Percentiles rank a stretch among this genome's conserved stretches.
Conservation (phyloP, 2,329 filamentous ascomycete genomes). For the Clarireedia paspali region DNA sequence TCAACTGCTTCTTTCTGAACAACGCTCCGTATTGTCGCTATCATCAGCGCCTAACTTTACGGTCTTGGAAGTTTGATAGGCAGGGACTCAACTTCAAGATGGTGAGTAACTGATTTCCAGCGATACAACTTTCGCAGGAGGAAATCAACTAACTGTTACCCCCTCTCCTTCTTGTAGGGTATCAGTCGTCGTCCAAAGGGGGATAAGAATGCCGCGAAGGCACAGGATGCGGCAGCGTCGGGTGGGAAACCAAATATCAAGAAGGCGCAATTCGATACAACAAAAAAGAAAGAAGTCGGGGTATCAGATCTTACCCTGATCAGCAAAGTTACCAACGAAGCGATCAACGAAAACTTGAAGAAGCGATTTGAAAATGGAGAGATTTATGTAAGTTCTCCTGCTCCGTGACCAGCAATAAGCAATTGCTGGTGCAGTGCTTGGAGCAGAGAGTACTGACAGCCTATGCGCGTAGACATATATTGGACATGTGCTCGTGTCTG, state of each 20-base stretch:
- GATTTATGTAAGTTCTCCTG: conserved; percentile 62
- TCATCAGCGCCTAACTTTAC: conserved; percentile 8
- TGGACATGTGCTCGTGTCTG: conserved; percentile 96
- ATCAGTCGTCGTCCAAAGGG: conserved; percentile 30
- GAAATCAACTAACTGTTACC: conserved; percentile 9
- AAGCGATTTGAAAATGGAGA: conserved; percentile 95
- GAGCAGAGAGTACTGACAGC: conserved; percentile 7
- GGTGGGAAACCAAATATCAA: conserved; percentile 58
- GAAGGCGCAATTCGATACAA: conserved; percentile 91
- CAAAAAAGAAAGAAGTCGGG: conserved; percentile 98
- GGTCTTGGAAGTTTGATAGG: neutral
- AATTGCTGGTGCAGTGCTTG: neutral
- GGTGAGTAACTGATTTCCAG: conserved; percentile 17
- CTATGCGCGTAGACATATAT: conserved; percentile 69
- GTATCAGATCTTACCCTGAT: conserved; percentile 96
- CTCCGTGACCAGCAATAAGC: neutral
- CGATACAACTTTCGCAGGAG: neutral
- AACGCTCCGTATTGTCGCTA: neutral
- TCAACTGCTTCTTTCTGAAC: neutral
- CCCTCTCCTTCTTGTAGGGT: conserved; percentile 18
- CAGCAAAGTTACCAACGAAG: conserved; percentile 98
- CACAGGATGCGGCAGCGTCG: conserved; percentile 17
- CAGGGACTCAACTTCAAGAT: conserved; percentile 17
- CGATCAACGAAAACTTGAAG: conserved; percentile 98
- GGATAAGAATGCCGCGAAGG: conserved; percentile 26